A percentile compares a stretch with the other conserved stretches of the same genome.
Evolutionary conservation across 805 yeast species (phyloP).

Genomic region (Hanseniaspora hatyaiensis): DNA sequence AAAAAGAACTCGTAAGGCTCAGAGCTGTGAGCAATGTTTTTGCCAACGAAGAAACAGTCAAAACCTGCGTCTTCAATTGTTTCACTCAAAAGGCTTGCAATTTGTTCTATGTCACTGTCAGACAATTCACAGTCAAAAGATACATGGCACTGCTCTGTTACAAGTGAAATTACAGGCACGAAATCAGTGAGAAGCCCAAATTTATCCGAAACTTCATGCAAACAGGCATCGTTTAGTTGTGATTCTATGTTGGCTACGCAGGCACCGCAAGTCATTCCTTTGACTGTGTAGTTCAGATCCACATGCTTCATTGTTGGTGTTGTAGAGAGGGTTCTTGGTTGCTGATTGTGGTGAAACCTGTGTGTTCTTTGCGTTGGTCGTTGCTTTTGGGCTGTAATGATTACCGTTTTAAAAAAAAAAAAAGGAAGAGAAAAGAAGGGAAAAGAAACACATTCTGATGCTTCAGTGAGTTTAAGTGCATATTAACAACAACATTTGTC

Average conservation of each 20-base stretch:
- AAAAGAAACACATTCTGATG: too few species aligned
- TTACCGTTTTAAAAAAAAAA: background rate
- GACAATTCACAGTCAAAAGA: slow-evolving; percentile 17
- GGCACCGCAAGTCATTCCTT: slow-evolving; percentile 89
- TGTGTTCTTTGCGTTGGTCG: too few species aligned
- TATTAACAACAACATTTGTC: too few species aligned
- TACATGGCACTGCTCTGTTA: slow-evolving; percentile 59
- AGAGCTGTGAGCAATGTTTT: slow-evolving; percentile 23
- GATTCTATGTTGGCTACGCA: slow-evolving; percentile 60
- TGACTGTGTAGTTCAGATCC: slow-evolving; percentile 18
- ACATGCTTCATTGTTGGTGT: background rate
- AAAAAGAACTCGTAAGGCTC: background rate
- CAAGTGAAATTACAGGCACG: slow-evolving; percentile 26
- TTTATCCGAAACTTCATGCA: background rate
- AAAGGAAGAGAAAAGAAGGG: background rate
- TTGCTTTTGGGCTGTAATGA: background rate
- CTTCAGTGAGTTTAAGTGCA: too few species aligned
- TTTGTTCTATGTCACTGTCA: slow-evolving; percentile 30
- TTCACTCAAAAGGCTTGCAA: slow-evolving; percentile 58
- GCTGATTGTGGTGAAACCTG: too few species aligned
- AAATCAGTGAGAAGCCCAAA: background rate
- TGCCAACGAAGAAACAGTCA: slow-evolving; percentile 38
- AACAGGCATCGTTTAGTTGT: slow-evolving; percentile 44
- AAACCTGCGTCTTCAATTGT: slow-evolving; percentile 71
- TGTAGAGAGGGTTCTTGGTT: too few species aligned